phyloP scores from a whole-genome alignment of 352 stramenopile genomes.

The Pythium sp. region DNA sequence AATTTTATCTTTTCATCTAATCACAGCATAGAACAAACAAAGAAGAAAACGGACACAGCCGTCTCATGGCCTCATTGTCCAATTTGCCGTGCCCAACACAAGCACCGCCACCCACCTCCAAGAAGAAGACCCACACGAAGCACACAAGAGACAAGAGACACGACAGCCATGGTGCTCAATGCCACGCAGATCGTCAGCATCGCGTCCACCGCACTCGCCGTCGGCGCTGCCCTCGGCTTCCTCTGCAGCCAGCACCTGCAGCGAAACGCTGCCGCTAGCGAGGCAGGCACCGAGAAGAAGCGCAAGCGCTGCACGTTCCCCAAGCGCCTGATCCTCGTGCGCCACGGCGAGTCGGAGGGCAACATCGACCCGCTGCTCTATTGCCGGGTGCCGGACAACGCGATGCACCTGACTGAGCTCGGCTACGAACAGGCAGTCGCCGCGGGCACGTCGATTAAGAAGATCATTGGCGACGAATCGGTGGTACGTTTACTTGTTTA shows the following conservation, averaged over 20 bases:
- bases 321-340: conserved; percentile 81
- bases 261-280: not conserved
- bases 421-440: conserved; percentile 75
- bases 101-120: not conserved
- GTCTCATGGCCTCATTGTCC: not conserved
- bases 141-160: not conserved
- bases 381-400: conserved; percentile 71
- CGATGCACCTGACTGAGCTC: conserved; percentile 79
- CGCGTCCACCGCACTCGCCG: conserved; percentile 39
- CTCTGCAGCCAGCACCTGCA: conserved; percentile 18
- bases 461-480: conserved; percentile 71
- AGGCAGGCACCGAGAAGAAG: not conserved
- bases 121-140: not conserved
- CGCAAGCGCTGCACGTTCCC: conserved; percentile 39
- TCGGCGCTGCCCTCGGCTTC: conserved; percentile 35
- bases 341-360: conserved; percentile 81
- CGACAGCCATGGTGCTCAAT: conserved; percentile 37
- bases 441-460: conserved; percentile 67
- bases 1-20: not conserved
- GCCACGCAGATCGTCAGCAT: conserved; percentile 43
- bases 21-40: not conserved
- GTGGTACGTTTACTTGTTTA: conserved; percentile 38
- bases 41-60: not conserved
- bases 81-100: not conserved
- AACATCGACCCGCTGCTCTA: conserved; percentile 86